Conservation (phyloP, 257 asterid genomes). For the Mentha longifolia region DNA sequence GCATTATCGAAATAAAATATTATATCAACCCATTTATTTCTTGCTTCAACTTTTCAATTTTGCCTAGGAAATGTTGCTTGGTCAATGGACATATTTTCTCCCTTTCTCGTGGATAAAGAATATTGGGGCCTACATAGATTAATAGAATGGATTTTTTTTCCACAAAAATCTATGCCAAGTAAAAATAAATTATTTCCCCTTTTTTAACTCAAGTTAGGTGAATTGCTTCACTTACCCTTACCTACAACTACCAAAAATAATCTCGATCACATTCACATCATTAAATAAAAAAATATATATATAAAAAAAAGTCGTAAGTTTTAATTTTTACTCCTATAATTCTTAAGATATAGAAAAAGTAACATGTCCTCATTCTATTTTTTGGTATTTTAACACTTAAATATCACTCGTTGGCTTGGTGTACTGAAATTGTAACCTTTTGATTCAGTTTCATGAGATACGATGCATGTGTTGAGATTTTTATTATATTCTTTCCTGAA, state of each 20-base stretch:
- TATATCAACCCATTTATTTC: not conserved
- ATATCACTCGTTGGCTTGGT: not conserved
- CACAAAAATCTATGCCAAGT: not conserved
- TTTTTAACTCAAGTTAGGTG: conserved; percentile 29
- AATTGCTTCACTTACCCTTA: conserved; percentile 23
- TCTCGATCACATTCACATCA: too few relatives aligned
- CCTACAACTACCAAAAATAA: conserved; percentile 12
- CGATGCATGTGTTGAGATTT: too few relatives aligned
- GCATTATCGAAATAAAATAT: not conserved
- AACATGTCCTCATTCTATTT: too few relatives aligned
- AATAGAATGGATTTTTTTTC: not conserved
- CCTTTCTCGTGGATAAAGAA: conserved; percentile 6
- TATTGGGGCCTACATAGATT: not conserved
- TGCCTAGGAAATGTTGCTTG: not conserved
- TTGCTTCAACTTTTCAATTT: not conserved
- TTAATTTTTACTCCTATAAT: too few relatives aligned
- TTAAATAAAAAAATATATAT: too few relatives aligned
- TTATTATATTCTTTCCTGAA: too few relatives aligned
- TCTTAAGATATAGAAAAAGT: too few relatives aligned
- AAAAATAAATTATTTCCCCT: not conserved
- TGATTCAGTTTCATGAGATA: not conserved
- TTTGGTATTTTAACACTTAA: too few relatives aligned
- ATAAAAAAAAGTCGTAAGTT: too few relatives aligned
- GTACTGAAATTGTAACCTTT: not conserved
- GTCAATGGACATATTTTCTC: conserved; percentile 15